A percentile compares a stretch with the other conserved stretches of the same genome.
phyloP scores from a whole-genome alignment of 2,329 filamentous ascomycete genomes.

The Myriosclerotinia duriaeana region DNA sequence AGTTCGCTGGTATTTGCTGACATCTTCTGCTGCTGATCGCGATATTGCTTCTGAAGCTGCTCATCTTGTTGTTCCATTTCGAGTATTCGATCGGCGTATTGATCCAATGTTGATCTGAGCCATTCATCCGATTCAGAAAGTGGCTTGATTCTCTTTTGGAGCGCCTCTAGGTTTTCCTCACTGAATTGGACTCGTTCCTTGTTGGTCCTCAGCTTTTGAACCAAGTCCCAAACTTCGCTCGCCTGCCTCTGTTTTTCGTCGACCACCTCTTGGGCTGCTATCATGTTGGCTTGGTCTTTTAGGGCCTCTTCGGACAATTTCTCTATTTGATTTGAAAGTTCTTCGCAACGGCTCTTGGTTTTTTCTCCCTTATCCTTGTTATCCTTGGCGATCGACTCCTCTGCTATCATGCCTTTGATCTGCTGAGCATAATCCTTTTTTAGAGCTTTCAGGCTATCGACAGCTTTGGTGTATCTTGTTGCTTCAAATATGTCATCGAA shows the following conservation, averaged over 20 bases:
- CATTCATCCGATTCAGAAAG: constrained; percentile 76
- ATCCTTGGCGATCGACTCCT: constrained; percentile 73
- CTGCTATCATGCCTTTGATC: constrained; percentile 68
- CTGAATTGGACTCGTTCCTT: constrained; percentile 71
- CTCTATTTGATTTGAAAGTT: constrained; percentile 67
- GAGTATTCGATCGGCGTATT: constrained; percentile 74
- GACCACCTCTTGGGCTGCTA: constrained; percentile 47
- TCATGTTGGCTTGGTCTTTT: constrained; percentile 45
- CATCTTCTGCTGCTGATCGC: constrained; percentile 58
- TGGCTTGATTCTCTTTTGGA: constrained; percentile 69
- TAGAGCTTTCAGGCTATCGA: constrained; percentile 87
- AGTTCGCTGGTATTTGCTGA: constrained; percentile 48
- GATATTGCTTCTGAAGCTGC: constrained; percentile 62
- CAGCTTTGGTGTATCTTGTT: constrained; percentile 93
- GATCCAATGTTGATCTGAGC: constrained; percentile 67
- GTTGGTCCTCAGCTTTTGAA: constrained; percentile 75
- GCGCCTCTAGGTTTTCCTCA: constrained; percentile 69
- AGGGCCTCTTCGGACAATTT: constrained; percentile 58
- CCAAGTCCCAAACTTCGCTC: constrained; percentile 70
- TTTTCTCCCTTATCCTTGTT: constrained; percentile 83
- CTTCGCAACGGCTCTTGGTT: constrained; percentile 62
- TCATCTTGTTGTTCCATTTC: constrained; percentile 64
- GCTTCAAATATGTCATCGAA: constrained; percentile 99
- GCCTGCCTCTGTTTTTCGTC: constrained; percentile 70
- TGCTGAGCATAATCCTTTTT: constrained; percentile 80